Conservation (phyloP, 176 grass and related monocot genomes). For the Ampelocalamus luodianensis region DNA sequence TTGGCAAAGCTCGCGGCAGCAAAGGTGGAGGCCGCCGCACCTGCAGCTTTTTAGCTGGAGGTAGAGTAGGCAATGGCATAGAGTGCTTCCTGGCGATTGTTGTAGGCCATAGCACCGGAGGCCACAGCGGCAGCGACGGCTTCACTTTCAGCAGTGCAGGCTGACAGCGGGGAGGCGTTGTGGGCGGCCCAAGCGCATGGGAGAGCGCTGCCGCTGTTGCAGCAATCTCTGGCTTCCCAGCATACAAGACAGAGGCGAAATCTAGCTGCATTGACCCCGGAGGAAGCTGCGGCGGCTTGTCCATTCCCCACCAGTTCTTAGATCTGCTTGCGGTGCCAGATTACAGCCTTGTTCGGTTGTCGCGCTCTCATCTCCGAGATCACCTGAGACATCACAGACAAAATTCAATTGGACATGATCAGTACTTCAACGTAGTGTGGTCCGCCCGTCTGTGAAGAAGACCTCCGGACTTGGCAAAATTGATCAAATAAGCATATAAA, state of each 20-base stretch:
- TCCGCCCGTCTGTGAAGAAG: not conserved
- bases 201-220: not conserved
- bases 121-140: not conserved
- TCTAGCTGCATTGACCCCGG: not conserved
- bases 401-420: not conserved
- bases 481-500: not conserved
- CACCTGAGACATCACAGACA: not conserved
- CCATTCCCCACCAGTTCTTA: constrained; percentile 24
- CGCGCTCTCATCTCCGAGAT: not conserved
- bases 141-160: not conserved
- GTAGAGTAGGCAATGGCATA: not conserved
- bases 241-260: not conserved
- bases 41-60: constrained; percentile 32
- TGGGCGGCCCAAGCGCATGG: not conserved
- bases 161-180: not conserved
- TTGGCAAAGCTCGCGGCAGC: not conserved
- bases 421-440: not conserved
- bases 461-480: not conserved
- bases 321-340: not conserved
- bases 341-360: not conserved
- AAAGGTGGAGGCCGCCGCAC: not conserved
- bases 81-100: not conserved
- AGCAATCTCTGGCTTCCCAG: constrained; percentile 24
- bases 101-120: not conserved
- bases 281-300: not conserved